Percentiles rank a stretch among this genome's conserved stretches.
phyloP scores from a whole-genome alignment of 228 moss, liverwort and hornwort species.

The Sphagnum fallax region DNA sequence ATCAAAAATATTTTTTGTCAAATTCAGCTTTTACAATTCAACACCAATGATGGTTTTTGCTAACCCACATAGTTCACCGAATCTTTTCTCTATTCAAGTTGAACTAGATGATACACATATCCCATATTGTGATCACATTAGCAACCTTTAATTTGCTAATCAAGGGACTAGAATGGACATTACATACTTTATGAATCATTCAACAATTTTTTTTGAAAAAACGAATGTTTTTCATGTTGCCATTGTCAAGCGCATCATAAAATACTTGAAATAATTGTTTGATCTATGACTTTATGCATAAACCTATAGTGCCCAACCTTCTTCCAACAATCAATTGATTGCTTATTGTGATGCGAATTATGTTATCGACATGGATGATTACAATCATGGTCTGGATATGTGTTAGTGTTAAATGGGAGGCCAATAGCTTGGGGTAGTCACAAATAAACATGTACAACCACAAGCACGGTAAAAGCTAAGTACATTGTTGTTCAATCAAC shows the following conservation, averaged over 20 bases:
- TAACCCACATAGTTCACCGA: background rate
- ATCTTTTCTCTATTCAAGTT: background rate
- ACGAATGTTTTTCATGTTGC: background rate
- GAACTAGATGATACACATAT: background rate
- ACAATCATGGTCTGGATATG: constrained; percentile 2
- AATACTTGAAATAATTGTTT: background rate
- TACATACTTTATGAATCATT: background rate
- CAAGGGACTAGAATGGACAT: background rate
- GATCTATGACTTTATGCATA: background rate
- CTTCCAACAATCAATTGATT: background rate
- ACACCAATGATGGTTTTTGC: background rate
- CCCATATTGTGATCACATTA: background rate
- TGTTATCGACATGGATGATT: constrained; percentile 3
- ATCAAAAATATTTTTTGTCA: background rate
- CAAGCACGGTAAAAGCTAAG: background rate
- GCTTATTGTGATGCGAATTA: constrained; percentile 6
- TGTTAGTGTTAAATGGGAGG: constrained; percentile 2
- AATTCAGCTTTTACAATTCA: background rate
- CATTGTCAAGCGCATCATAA: constrained; percentile 1
- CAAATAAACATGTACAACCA: background rate
- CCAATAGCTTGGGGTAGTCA: background rate
- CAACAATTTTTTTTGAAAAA: background rate
- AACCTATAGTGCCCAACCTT: constrained; percentile 1
- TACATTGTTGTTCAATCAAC: background rate
- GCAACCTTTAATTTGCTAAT: background rate